phyloP scores from a whole-genome alignment of 2,329 filamentous ascomycete species.

The Botryosphaeria agaves region DNA sequence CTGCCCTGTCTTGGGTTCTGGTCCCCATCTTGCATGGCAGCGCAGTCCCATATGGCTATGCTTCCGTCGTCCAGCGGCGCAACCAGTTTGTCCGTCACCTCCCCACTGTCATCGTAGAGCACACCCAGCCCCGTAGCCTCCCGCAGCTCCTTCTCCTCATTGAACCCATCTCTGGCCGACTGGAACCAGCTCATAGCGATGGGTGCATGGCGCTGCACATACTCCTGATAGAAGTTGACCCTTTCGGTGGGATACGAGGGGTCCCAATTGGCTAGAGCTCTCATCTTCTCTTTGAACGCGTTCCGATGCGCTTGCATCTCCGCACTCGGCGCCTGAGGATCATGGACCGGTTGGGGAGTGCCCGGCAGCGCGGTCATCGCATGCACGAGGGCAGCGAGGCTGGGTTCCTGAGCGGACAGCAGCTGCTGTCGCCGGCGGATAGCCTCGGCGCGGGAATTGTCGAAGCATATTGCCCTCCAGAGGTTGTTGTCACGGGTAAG shows the following conservation, averaged over 20 bases:
- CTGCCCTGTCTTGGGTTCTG: conserved; percentile 33
- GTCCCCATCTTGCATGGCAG: conserved; percentile 6
- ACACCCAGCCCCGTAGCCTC: conserved; percentile 58
- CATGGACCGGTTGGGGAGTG: conserved; percentile 10
- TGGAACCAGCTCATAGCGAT: conserved; percentile 65
- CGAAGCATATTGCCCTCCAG: conserved; percentile 63
- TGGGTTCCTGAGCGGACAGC: conserved; percentile 20
- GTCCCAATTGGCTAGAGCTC: conserved; percentile 67
- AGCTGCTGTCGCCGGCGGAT: conserved; percentile 35
- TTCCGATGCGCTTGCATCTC: conserved; percentile 15
- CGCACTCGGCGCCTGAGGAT: conserved; percentile 13
- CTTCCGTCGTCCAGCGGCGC: conserved; percentile 75
- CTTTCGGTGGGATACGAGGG: conserved; percentile 54
- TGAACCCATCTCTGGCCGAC: conserved; percentile 29
- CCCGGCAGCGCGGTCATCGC: conserved; percentile 17
- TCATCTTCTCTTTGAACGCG: conserved; percentile 24
- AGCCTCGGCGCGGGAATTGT: conserved; percentile 48
- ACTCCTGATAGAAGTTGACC: conserved; percentile 77
- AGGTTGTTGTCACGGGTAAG: conserved; percentile 57
- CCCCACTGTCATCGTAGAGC: conserved; percentile 38
- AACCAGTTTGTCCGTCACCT: conserved; percentile 44
- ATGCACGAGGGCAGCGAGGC: conserved; percentile 24
- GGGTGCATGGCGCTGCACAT: conserved; percentile 62
- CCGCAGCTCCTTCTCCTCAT: conserved; percentile 25
- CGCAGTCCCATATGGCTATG: conserved; percentile 64